Conservation (phyloP, 2,329 filamentous ascomycete genomes). For the Botrytis porri region DNA sequence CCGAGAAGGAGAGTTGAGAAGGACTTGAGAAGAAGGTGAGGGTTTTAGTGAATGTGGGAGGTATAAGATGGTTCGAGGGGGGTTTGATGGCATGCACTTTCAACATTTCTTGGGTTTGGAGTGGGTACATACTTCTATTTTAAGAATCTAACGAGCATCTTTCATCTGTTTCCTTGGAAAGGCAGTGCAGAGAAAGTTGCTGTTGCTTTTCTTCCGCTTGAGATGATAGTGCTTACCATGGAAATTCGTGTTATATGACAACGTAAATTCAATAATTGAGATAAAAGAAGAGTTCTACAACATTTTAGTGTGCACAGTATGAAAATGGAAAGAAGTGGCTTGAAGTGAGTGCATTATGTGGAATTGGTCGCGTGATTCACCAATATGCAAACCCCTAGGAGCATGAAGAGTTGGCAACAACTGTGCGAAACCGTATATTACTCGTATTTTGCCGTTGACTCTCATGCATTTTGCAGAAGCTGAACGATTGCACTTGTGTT, state of each 20-base stretch:
- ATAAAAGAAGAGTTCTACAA: no score
- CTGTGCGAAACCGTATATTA: background rate
- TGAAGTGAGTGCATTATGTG: background rate
- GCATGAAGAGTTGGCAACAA: background rate
- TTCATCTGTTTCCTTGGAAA: no score
- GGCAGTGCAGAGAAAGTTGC: no score
- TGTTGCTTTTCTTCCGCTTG: background rate
- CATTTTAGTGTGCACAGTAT: background rate
- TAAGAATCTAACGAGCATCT: background rate
- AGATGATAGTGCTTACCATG: background rate
- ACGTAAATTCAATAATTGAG: background rate
- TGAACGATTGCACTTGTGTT: background rate
- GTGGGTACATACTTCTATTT: background rate
- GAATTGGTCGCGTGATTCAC: background rate
- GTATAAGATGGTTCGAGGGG: accelerated
- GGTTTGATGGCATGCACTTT: no score
- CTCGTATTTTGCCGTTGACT: background rate
- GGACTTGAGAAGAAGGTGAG: background rate
- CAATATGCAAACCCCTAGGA: background rate
- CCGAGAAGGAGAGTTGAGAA: no score
- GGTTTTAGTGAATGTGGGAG: background rate
- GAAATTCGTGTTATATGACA: background rate
- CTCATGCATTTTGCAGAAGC: background rate
- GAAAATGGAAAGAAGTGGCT: background rate
- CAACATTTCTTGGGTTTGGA: no score